phyloP scores from a whole-genome alignment of 352 stramenopile genomes.

The Pythium brachiatum region DNA sequence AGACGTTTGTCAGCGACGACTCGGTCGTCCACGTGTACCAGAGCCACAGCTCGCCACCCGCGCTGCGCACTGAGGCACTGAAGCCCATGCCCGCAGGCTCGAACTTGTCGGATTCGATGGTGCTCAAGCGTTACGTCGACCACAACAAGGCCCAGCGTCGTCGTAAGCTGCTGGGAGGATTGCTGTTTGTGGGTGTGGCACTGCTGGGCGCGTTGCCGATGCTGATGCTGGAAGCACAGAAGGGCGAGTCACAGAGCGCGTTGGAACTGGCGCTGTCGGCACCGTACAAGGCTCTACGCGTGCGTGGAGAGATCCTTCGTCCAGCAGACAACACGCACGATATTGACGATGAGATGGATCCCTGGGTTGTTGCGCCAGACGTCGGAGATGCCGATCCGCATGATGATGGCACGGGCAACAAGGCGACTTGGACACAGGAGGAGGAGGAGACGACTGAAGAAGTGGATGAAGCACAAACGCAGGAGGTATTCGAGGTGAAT shows the following conservation, averaged over 20 bases:
- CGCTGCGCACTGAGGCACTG: not conserved
- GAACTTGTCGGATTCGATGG: slow-evolving; percentile 19
- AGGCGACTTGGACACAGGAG: not conserved
- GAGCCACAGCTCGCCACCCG: slow-evolving; percentile 23
- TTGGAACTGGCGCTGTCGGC: slow-evolving; percentile 20
- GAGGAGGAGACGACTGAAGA: not conserved
- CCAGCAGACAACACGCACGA: not conserved
- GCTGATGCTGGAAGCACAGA: slow-evolving; percentile 10
- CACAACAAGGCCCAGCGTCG: slow-evolving; percentile 22
- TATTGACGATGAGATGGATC: not conserved
- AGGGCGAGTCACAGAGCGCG: not conserved
- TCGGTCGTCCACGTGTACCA: slow-evolving; percentile 13
- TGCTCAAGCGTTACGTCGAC: slow-evolving; percentile 25
- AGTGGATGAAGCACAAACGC: not conserved
- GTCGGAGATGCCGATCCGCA: slow-evolving; percentile 16
- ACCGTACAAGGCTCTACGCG: slow-evolving; percentile 20
- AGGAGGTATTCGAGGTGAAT: too few species aligned
- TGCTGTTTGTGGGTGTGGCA: slow-evolving; percentile 16
- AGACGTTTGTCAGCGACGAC: slow-evolving; percentile 12
- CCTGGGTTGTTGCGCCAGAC: slow-evolving; percentile 1
- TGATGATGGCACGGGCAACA: not conserved
- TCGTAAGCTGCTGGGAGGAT: slow-evolving; percentile 21
- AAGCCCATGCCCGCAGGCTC: not conserved
- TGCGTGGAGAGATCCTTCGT: not conserved
- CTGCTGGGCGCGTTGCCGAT: slow-evolving; percentile 21